phyloP scores from a whole-genome alignment of 177 flowering plant genomes.

The Vitis hybrid region DNA sequence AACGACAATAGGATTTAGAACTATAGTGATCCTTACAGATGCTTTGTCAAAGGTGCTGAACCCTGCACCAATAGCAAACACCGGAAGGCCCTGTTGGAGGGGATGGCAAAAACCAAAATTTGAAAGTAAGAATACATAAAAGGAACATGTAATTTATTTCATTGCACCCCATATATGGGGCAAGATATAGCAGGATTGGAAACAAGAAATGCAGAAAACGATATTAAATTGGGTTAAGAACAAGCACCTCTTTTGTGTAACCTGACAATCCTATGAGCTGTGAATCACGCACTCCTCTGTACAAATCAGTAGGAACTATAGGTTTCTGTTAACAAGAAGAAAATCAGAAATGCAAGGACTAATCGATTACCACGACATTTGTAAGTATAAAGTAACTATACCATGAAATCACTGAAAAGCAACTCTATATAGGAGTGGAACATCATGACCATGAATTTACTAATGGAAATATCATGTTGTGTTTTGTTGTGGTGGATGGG shows the following conservation, averaged over 20 bases:
- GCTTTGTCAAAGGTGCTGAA: slow-evolving; percentile 58
- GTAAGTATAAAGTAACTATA: neutral
- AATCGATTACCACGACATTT: too few relatives aligned
- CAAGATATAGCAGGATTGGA: neutral
- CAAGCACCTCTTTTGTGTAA: slow-evolving; percentile 72
- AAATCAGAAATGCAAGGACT: neutral
- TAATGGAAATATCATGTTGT: too few relatives aligned
- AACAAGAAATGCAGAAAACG: neutral
- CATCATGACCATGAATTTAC: too few relatives aligned
- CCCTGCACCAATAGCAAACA: slow-evolving; percentile 53
- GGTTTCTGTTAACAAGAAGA: slow-evolving; percentile 29
- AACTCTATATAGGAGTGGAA: neutral
- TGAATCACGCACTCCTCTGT: slow-evolving; percentile 72
- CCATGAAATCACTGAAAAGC: neutral
- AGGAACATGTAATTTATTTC: neutral
- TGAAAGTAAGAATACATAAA: neutral
- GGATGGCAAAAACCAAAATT: neutral
- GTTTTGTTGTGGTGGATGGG: too few relatives aligned
- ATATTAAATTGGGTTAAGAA: neutral
- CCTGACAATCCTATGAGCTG: slow-evolving; percentile 89
- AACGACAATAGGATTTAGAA: too few relatives aligned
- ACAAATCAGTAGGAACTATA: slow-evolving; percentile 37
- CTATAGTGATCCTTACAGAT: slow-evolving; percentile 36
- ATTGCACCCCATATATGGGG: neutral
- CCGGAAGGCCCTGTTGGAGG: slow-evolving; percentile 51